These are phyloP conservation scores for Mortierella sp. DNA, from an alignment of 371 early-diverging fungal species.

Conservation along the genomic window DNA sequence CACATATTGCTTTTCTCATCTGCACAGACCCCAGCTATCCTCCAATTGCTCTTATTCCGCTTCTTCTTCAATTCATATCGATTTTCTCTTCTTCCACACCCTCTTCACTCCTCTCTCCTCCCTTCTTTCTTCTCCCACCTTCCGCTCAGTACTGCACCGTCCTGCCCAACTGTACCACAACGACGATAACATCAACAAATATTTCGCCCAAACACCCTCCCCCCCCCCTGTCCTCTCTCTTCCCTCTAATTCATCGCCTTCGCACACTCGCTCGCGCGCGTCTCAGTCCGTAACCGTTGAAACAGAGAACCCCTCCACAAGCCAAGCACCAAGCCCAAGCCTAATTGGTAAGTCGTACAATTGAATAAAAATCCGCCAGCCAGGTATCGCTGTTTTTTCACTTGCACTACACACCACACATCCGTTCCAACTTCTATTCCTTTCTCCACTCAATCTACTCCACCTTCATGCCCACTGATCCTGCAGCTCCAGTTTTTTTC, in stretches of 20 bases:
- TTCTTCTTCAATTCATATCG: neutral
- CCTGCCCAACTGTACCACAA: neutral
- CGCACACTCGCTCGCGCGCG: neutral
- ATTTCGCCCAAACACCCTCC: conserved; percentile 8
- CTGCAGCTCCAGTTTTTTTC: neutral
- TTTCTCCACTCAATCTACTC: neutral
- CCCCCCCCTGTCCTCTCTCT: neutral
- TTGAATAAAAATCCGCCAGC: neutral
- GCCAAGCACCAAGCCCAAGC: neutral
- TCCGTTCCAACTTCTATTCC: neutral
- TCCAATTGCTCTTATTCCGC: neutral
- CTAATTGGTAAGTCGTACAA: conserved; percentile 9
- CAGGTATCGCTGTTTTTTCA: too few relatives aligned
- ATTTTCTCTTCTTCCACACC: neutral
- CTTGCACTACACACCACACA: neutral
- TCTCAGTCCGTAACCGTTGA: neutral
- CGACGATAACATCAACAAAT: neutral
- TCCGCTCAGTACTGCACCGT: neutral
- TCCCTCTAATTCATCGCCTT: neutral
- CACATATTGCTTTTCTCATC: neutral
- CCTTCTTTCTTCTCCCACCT: neutral
- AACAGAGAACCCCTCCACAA: neutral
- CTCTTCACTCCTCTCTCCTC: neutral
- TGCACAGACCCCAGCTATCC: conserved; percentile 4
- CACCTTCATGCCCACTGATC: neutral